These are phyloP conservation scores for Graphilbum fragrans DNA, from an alignment of 2,329 filamentous ascomycete genomes.

Conservation along the genomic window DNA sequence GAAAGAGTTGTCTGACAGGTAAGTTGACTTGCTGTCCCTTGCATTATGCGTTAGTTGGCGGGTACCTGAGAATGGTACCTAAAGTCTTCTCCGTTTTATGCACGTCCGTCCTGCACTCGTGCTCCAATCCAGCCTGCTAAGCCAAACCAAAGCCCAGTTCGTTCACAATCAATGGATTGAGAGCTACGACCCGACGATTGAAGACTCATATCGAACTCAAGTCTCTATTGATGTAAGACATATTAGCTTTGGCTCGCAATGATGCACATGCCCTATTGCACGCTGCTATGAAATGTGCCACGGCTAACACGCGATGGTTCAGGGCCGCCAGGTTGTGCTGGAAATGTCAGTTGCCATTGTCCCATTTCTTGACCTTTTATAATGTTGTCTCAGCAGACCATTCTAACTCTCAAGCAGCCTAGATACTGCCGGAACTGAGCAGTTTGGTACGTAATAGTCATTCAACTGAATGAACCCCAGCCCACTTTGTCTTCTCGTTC, in stretches of 20 bases:
- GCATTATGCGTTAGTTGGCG: slow-evolving; percentile 8
- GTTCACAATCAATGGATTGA: slow-evolving; percentile 93
- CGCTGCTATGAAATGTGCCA: too few relatives aligned
- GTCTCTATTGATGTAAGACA: slow-evolving; percentile 73
- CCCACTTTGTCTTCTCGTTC: neutral
- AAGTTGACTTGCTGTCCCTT: slow-evolving; percentile 18
- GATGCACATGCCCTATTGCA: too few relatives aligned
- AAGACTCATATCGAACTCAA: slow-evolving; percentile 65
- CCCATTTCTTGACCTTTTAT: neutral
- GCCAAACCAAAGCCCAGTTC: slow-evolving; percentile 58
- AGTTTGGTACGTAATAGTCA: slow-evolving; percentile 61
- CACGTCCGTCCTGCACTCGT: too few relatives aligned
- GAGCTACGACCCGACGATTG: slow-evolving; percentile 69
- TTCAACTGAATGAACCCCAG: neutral
- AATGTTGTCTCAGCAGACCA: neutral
- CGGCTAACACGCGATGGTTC: slow-evolving; percentile 1
- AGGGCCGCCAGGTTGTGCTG: slow-evolving; percentile 79
- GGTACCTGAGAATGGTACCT: slow-evolving; percentile 6
- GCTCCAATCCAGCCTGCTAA: slow-evolving; percentile 3
- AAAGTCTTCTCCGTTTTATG: too few relatives aligned
- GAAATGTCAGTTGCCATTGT: slow-evolving; percentile 56
- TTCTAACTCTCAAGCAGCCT: slow-evolving; percentile 49
- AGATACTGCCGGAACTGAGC: slow-evolving; percentile 83
- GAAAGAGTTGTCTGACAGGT: slow-evolving; percentile 89
- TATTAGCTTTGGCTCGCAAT: too few relatives aligned